A percentile compares a stretch with the other conserved stretches of the same genome.
These are phyloP conservation scores for Fonsecaea pedrosoi DNA, from an alignment of 2,329 filamentous ascomycete species.

Conservation along the genomic window DNA sequence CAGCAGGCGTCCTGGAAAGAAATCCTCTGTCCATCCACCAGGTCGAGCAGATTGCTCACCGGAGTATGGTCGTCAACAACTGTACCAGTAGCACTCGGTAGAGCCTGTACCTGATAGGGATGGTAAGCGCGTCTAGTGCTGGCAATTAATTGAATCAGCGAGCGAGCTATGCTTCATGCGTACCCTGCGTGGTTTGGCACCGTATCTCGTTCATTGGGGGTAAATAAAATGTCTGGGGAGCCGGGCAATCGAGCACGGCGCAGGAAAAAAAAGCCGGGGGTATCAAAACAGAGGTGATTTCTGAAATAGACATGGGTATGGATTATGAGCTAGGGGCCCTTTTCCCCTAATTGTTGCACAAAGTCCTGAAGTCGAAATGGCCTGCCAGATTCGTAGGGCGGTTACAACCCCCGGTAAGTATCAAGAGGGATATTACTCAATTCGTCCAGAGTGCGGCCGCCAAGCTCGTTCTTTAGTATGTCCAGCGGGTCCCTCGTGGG, in stretches of 20 bases:
- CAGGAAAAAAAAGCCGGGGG: neutral
- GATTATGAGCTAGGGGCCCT: neutral
- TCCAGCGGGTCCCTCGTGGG: constrained; percentile 16
- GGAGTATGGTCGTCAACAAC: neutral
- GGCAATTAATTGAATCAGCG: neutral
- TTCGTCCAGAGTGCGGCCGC: constrained; percentile 18
- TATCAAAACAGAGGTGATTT: neutral
- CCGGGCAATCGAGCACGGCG: neutral
- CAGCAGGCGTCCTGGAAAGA: neutral
- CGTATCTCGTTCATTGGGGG: neutral
- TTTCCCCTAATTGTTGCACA: neutral
- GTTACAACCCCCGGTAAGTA: constrained; percentile 2
- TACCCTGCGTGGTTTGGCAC: neutral
- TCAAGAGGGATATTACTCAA: constrained; percentile 17
- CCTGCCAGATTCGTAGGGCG: constrained; percentile 4
- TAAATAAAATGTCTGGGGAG: neutral
- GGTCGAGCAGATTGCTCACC: neutral
- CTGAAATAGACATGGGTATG: constrained; percentile 10
- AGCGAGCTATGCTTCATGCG: neutral
- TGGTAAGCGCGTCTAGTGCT: neutral
- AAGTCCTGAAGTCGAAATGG: neutral
- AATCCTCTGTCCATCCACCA: neutral
- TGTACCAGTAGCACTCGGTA: neutral
- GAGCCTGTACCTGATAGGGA: neutral
- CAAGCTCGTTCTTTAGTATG: constrained; percentile 35